Evolutionary conservation across 2,329 filamentous ascomycete species (phyloP).

Genomic region (Drechslerella dactyloides): DNA sequence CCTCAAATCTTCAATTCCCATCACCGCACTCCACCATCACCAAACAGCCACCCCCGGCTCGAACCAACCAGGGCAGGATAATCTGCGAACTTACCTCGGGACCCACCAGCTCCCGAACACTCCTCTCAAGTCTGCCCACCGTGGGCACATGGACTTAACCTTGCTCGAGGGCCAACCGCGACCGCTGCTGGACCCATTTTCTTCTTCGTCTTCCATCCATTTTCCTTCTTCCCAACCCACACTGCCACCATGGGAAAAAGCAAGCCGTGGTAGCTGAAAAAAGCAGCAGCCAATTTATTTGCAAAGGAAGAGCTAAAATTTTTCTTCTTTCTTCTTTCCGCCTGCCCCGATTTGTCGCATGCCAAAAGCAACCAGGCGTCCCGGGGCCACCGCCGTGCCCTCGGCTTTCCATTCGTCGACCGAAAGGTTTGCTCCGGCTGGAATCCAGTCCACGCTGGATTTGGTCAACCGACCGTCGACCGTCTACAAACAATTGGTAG

Average conservation of each 20-base stretch:
- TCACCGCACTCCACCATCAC: background rate
- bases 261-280: constrained; percentile 48
- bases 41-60: constrained; percentile 27
- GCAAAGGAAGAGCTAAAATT: constrained; percentile 50
- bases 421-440: constrained; percentile 23
- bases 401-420: constrained; percentile 39
- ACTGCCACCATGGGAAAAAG: constrained; percentile 47
- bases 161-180: constrained; percentile 42
- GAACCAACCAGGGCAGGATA: constrained; percentile 47
- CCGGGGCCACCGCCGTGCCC: constrained; percentile 8
- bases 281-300: constrained; percentile 50
- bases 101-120: constrained; percentile 47
- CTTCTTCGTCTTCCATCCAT: constrained; percentile 13
- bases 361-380: constrained; percentile 20
- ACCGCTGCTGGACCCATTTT: constrained; percentile 23
- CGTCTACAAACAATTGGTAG: constrained; percentile 46
- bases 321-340: constrained; percentile 33
- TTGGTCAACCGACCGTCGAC: constrained; percentile 31
- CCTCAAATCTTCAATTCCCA: background rate
- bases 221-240: constrained; percentile 15
- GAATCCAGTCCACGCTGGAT: constrained; percentile 26
- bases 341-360: constrained; percentile 49
- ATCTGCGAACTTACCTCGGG: constrained; percentile 24
- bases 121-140: constrained; percentile 21
- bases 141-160: constrained; percentile 48